Conservation (phyloP, 495 filamentous ascomycete genomes). For the Trichocladium antarcticum region DNA sequence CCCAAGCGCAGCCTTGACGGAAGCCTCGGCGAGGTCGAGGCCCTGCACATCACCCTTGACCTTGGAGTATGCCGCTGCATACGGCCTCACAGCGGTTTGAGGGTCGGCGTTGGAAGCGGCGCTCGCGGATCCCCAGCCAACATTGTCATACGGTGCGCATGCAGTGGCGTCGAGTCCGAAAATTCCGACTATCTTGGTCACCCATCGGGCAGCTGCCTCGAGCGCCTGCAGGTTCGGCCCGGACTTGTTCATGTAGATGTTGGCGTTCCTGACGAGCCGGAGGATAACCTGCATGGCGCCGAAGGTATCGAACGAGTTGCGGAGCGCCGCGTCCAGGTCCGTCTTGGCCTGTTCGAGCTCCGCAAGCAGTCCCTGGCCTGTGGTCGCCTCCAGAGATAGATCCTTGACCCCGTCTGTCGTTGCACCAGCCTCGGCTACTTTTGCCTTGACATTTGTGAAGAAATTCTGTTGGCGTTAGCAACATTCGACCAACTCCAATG, state of each 20-base stretch:
- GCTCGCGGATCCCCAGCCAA: constrained; percentile 75
- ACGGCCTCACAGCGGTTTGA: constrained; percentile 35
- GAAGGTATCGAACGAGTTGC: constrained; percentile 84
- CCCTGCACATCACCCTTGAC: constrained; percentile 30
- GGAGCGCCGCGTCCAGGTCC: constrained; percentile 54
- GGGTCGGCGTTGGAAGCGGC: constrained; percentile 43
- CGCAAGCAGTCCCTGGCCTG: constrained; percentile 22
- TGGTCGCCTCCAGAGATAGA: constrained; percentile 27
- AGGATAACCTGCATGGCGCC: constrained; percentile 62
- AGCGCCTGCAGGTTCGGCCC: constrained; percentile 43
- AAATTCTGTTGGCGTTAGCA: constrained; percentile 52
- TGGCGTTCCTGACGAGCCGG: constrained; percentile 61
- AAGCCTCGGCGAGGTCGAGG: constrained; percentile 27
- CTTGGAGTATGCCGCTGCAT: constrained; percentile 28
- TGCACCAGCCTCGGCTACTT: constrained; percentile 35
- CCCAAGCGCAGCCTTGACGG: constrained; percentile 21
- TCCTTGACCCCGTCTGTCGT: constrained; percentile 38
- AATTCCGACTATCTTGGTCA: constrained; percentile 72
- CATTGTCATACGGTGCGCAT: constrained; percentile 43
- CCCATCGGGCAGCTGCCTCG: constrained; percentile 58
- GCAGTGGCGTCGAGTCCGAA: constrained; percentile 73
- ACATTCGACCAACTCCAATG: background rate
- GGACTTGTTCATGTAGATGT: constrained; percentile 52
- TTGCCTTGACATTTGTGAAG: constrained; percentile 67
- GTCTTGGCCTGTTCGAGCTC: constrained; percentile 53